A percentile compares a stretch with the other conserved stretches of the same genome.
These are phyloP conservation scores for Ceraceosorus guamensis DNA, from an alignment of 1,284 basidiomycete species.

Conservation along the genomic window DNA sequence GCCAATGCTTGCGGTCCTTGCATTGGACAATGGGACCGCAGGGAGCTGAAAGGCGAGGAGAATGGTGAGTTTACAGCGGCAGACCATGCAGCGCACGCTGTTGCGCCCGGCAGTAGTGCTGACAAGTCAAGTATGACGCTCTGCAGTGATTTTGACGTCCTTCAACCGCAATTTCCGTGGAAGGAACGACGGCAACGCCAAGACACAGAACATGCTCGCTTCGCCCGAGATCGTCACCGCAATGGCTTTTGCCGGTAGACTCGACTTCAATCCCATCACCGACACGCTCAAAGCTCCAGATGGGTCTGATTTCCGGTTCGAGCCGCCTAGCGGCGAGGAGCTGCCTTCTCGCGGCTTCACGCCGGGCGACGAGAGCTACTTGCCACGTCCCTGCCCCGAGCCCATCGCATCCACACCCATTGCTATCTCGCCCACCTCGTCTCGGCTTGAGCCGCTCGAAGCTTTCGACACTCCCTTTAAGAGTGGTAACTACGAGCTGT, in stretches of 20 bases:
- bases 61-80: conserved; percentile 60
- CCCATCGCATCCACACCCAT: conserved; percentile 65
- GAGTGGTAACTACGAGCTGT: conserved; percentile 63
- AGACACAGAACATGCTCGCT: conserved; percentile 97
- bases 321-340: conserved; percentile 73
- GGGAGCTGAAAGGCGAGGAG: conserved; percentile 79
- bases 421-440: conserved; percentile 54
- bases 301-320: conserved; percentile 74
- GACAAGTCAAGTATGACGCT: neutral
- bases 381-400: conserved; percentile 68
- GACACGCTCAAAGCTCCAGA: conserved; percentile 70
- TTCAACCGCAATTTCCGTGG: conserved; percentile 99
- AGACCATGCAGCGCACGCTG: neutral
- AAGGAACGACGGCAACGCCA: conserved; percentile 88
- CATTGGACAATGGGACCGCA: conserved; percentile 97
- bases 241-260: conserved; percentile 78
- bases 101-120: too few relatives aligned
- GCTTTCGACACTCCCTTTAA: conserved; percentile 77
- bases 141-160: conserved; percentile 81
- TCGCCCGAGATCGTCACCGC: conserved; percentile 96
- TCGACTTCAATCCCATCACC: conserved; percentile 88
- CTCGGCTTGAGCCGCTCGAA: conserved; percentile 73
- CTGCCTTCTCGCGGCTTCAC: conserved; percentile 79
- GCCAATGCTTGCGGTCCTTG: conserved; percentile 99
- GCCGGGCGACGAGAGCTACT: conserved; percentile 66